These are phyloP conservation scores for Fraxinus cuspidata DNA, from an alignment of 257 asterid genomes.

Conservation along the genomic window DNA sequence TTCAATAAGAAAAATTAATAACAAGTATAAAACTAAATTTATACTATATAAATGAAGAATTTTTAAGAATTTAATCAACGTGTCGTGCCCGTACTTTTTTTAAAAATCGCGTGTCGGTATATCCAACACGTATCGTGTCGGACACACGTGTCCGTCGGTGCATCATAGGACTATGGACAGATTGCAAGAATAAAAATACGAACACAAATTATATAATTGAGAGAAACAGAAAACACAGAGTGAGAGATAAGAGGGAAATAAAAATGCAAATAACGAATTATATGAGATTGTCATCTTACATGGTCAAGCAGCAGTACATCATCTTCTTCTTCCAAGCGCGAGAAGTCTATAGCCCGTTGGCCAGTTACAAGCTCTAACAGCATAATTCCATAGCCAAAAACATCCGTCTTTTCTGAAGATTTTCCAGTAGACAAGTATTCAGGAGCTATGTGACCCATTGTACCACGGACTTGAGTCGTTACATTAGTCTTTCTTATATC, in stretches of 20 bases:
- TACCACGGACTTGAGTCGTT: constrained; percentile 96
- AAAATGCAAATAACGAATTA: neutral
- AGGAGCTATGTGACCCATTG: constrained; percentile 99
- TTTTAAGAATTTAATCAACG: too few species aligned
- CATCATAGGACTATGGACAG: too few species aligned
- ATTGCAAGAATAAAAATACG: neutral
- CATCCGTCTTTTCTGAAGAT: constrained; percentile 93
- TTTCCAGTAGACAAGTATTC: constrained; percentile 94
- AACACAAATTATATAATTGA: neutral
- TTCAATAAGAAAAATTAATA: too few species aligned
- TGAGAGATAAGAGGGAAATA: neutral
- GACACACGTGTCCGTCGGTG: too few species aligned
- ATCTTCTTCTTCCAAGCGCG: constrained; percentile 96
- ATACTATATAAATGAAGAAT: too few species aligned
- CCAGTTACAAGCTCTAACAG: constrained; percentile 94
- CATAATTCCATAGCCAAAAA: constrained; percentile 95
- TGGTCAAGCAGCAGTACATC: constrained; percentile 92
- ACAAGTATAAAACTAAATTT: too few species aligned
- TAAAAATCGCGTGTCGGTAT: too few species aligned
- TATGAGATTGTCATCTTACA: constrained; percentile 44
- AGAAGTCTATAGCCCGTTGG: constrained; percentile 94
- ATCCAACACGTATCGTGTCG: too few species aligned
- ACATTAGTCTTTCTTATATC: constrained; percentile 90
- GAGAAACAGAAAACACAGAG: neutral
- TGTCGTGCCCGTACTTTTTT: too few species aligned